Base-by-base conservation (phyloP, 2,329 filamentous ascomycete genomes). In the Thelonectria blattea region DNA sequence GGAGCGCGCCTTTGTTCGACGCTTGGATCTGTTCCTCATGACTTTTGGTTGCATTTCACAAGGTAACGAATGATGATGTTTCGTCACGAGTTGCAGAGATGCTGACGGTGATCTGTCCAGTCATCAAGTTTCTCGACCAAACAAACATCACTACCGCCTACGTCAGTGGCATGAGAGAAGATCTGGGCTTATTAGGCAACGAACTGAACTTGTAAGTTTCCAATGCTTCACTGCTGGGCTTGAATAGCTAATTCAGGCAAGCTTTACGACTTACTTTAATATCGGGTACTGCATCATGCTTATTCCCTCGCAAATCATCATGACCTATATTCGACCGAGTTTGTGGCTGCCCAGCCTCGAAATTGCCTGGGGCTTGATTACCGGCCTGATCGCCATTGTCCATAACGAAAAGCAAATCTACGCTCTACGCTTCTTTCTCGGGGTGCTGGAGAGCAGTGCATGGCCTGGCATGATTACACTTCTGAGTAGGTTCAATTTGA, bases 271-370 rank as follows among this genome's bases (percentile, higher is more conserved):
- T 2, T 80, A 79, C 45, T 88, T 85, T 79, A 87, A 83, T 0
- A 78, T 84, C 2, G 86, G 85, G n/a, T 88, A 88, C 65, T 81
- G 85, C 2, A 74, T 87, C 74, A 73, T 75, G 41, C 71, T 77
- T 49, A 71, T 73, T 49, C 73, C 75, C 0, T 75, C 72, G 22
- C 77, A 75, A 58, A 65, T 78, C 41, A 73, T 78, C 68, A 69
- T 74, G 67, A 77, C 72, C 8, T 70, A 73, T 50, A 70, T 78
- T 20, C 72, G 74, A 7, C 75, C 76, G 2, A 74, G 72, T 15
- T 66, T 76, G 46, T 77, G 73, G 73, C 73, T 79, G 9, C 76
- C 76, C 0, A 65, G 69, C 1, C 71, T 75, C 34, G 77, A 78
- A 32, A 58, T 70, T 22, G 49, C 66, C 37, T 70, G 68, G 68